Evolutionary conservation across 345 rosid species (phyloP).

Genomic region (Microthlaspi erraticum): DNA sequence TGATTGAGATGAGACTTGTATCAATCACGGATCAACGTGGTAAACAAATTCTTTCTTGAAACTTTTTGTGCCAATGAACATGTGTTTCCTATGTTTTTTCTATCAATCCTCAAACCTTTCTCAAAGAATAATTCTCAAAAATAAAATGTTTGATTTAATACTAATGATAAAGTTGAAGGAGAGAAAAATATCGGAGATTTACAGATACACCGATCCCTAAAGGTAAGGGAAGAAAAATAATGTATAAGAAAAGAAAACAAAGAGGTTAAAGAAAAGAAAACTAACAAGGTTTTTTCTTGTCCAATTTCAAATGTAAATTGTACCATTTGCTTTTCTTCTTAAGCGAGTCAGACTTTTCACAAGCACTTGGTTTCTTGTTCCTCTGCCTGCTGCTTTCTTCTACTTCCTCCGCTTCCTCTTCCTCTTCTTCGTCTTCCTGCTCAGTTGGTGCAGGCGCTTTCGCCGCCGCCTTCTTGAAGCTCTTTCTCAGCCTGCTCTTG

Average conservation of each 20-base stretch:
- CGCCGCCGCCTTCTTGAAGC: constrained; percentile 40
- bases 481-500: constrained; percentile 63
- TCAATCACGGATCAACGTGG: constrained; percentile 4
- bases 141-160: constrained; percentile 35
- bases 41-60: not conserved
- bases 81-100: not conserved
- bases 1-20: constrained; percentile 17
- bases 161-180: constrained; percentile 32
- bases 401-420: constrained; percentile 63
- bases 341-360: constrained; percentile 50
- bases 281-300: constrained; percentile 93
- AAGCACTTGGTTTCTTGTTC: constrained; percentile 61
- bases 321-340: constrained; percentile 91
- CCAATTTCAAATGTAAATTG: constrained; percentile 77
- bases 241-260: not conserved
- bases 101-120: not conserved
- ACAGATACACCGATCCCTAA: constrained; percentile 41
- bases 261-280: not conserved
- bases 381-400: constrained; percentile 62
- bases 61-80: not conserved
- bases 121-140: constrained; percentile 10
- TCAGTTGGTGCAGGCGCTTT: constrained; percentile 41
- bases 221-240: constrained; percentile 33
- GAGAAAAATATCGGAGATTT: constrained; percentile 37
- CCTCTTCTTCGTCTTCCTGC: constrained; percentile 33